Conservation (phyloP, 495 filamentous ascomycete species). For the Xylaria flabelliformis region DNA sequence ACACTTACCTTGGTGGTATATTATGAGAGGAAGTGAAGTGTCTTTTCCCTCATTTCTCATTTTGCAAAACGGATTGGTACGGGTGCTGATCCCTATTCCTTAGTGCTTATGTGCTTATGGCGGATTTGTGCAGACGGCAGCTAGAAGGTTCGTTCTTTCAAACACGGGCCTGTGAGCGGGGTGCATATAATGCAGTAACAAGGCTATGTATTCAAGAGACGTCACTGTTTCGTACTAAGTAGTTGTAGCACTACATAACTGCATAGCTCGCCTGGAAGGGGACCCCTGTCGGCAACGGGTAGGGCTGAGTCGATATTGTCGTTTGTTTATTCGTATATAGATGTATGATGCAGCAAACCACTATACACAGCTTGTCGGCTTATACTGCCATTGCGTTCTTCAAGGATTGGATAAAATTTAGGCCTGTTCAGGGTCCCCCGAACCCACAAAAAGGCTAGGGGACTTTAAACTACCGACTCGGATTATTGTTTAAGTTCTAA, state of each 20-base stretch:
- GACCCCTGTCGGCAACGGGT: neutral
- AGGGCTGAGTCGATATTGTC: conserved; percentile 2
- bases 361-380: neutral
- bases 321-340: neutral
- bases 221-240: neutral
- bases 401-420: neutral
- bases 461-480: neutral
- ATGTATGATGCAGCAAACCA: neutral
- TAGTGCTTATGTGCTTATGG: neutral
- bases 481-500: neutral
- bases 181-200: neutral
- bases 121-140: neutral
- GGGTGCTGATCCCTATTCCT: neutral
- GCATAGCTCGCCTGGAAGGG: neutral
- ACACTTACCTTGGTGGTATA: neutral
- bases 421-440: neutral
- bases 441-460: neutral
- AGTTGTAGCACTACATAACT: neutral
- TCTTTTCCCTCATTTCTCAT: neutral
- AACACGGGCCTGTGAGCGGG: neutral
- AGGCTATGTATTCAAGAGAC: neutral
- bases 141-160: neutral
- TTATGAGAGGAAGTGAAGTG: neutral
- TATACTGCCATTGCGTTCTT: neutral
- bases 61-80: neutral